These are phyloP conservation scores for Alternaria panax DNA, from an alignment of 2,329 filamentous ascomycete species.

Conservation along the genomic window DNA sequence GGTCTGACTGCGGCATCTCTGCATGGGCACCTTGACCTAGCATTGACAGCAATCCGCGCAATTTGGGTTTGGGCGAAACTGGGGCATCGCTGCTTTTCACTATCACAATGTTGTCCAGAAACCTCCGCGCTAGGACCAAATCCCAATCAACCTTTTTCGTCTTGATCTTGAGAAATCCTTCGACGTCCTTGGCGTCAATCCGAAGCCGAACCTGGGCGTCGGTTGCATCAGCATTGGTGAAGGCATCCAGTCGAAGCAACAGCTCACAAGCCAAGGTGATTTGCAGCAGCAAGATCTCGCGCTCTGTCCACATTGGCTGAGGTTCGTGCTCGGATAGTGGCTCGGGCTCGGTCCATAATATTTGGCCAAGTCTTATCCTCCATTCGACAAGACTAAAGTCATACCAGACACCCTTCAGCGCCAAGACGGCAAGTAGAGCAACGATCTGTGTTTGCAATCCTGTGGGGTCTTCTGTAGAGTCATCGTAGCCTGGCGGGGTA, in stretches of 20 bases:
- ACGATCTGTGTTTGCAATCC: slow-evolving; percentile 74
- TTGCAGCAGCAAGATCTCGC: slow-evolving; percentile 63
- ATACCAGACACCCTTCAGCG: slow-evolving; percentile 72
- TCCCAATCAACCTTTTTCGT: slow-evolving; percentile 65
- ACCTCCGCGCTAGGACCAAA: slow-evolving; percentile 60
- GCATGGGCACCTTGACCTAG: slow-evolving; percentile 31
- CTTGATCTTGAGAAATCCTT: slow-evolving; percentile 56
- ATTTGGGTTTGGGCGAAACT: slow-evolving; percentile 27
- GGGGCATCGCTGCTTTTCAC: slow-evolving; percentile 34
- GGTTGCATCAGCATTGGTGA: slow-evolving; percentile 42
- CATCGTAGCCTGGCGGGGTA: slow-evolving; percentile 49
- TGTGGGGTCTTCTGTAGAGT: slow-evolving; percentile 62
- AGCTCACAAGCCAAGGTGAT: slow-evolving; percentile 63
- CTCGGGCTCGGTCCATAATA: slow-evolving; percentile 66
- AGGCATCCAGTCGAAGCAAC: slow-evolving; percentile 61
- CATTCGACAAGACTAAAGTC: slow-evolving; percentile 78
- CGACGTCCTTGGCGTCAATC: slow-evolving; percentile 54
- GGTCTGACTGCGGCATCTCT: slow-evolving; percentile 30
- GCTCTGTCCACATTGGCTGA: slow-evolving; percentile 49
- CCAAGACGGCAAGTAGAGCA: slow-evolving; percentile 70
- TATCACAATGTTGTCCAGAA: slow-evolving; percentile 60
- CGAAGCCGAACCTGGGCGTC: slow-evolving; percentile 50
- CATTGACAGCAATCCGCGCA: slow-evolving; percentile 39
- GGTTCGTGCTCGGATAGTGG: slow-evolving; percentile 28
- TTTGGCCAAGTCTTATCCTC: slow-evolving; percentile 75